Conservation (phyloP, 2,329 filamentous ascomycete species). For the Lasiodiplodia sp. region DNA sequence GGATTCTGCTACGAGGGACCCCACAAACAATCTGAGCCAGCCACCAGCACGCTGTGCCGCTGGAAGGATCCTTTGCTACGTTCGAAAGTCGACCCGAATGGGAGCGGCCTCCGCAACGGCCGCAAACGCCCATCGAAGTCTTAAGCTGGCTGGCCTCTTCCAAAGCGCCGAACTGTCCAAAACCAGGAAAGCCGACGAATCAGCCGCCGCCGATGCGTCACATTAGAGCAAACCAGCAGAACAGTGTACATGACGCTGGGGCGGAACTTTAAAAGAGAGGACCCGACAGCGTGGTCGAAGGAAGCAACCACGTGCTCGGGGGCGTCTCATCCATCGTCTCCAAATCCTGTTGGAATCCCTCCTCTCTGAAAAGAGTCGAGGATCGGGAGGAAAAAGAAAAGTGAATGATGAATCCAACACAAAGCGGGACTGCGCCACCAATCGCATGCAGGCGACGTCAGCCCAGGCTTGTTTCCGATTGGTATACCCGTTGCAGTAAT, state of each 20-base stretch:
- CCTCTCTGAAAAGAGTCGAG: neutral
- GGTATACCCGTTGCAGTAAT: neutral
- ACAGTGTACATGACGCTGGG: neutral
- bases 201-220: neutral
- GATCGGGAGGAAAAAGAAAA: neutral
- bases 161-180: neutral
- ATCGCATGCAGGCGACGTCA: neutral
- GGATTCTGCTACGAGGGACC: neutral
- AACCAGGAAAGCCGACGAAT: neutral
- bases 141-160: neutral
- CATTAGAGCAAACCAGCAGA: neutral
- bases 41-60: neutral
- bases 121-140: neutral
- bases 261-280: neutral
- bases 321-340: neutral
- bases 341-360: neutral
- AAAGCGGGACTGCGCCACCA: neutral
- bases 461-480: neutral
- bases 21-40: neutral
- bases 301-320: neutral
- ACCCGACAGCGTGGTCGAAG: neutral
- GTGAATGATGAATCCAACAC: neutral
- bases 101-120: neutral
- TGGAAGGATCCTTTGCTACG: slow-evolving; percentile 13
- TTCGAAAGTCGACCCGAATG: neutral